Conservation (phyloP, 1,139 yeast genomes). For the Yamadazyma mexicana region DNA sequence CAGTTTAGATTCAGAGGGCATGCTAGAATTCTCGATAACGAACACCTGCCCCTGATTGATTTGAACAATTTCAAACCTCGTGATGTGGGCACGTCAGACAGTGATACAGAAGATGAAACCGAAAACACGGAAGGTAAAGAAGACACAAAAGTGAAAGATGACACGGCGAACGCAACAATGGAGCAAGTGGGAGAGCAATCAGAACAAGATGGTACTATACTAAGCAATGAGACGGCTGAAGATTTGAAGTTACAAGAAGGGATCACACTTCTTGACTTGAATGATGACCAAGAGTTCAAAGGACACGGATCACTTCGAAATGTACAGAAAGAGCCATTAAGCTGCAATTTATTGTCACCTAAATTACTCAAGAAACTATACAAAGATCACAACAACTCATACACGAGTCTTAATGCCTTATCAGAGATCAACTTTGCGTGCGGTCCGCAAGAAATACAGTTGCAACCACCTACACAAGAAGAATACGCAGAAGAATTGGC, state of each 20-base stretch:
- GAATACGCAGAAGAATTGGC: slow-evolving; percentile 68
- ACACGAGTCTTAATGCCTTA: slow-evolving; percentile 20
- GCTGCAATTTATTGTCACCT: slow-evolving; percentile 28
- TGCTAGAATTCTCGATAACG: slow-evolving; percentile 48
- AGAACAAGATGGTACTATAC: neutral
- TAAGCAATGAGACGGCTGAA: neutral
- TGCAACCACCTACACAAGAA: slow-evolving; percentile 51
- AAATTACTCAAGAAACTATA: slow-evolving; percentile 14
- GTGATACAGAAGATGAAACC: slow-evolving; percentile 13
- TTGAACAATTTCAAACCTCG: slow-evolving; percentile 26
- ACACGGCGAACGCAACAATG: neutral
- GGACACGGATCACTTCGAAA: neutral
- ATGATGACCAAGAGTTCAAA: neutral
- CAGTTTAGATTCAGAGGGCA: slow-evolving; percentile 75
- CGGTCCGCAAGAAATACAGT: slow-evolving; percentile 16
- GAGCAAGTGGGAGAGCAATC: slow-evolving; percentile 3
- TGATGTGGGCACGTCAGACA: slow-evolving; percentile 14
- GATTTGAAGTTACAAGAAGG: neutral
- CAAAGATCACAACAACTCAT: slow-evolving; percentile 24
- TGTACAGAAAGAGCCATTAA: slow-evolving; percentile 9
- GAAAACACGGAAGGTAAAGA: slow-evolving; percentile 1
- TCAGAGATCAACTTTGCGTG: slow-evolving; percentile 18
- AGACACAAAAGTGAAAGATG: neutral
- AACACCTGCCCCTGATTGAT: slow-evolving; percentile 33
- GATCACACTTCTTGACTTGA: neutral